Evolutionary conservation across 257 asterid species (phyloP), one percentile per base, ranked within the genome.

Genomic region (Primulina eburnea): DNA sequence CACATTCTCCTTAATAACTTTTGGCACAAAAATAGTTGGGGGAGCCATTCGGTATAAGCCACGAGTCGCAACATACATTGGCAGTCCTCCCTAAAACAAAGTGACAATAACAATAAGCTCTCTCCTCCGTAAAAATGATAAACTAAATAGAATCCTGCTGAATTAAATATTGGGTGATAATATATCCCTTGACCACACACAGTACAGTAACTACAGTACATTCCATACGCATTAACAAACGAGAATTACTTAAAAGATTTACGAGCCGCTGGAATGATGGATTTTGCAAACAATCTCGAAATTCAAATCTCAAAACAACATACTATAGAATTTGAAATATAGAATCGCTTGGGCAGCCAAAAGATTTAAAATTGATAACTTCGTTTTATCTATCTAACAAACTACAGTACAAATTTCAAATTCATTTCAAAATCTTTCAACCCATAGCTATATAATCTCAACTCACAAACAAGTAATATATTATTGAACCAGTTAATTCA

Each of bases 31-130:
- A 76, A 94, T 78, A 18, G 88, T 89, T 7, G 99, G 99, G 20
- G 97, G 91, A 8, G 78, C 77, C 97, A 91, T 86, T 74, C 86
- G 75, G 72, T 91, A 89, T 64, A 91, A 80, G 53, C 96, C 95
- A 56, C 99, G 97, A 0, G 97, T 89, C 0, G 97, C 97, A 79
- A 94, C 99, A 71, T 28, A 91, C 97, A 94, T 91, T 8, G 99
- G 99, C 29, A 94, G 74, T 37, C 99, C 95, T 72, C 96, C 99
- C 97, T 90, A n/a, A 52, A 24, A 33, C 20, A 75, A 37, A 20
- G 65, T 26, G 35, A 29, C 20, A 62, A 20, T 30, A 69, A 6
- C 61, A 65, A 38, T 20, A 40, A n/a, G n/a, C 37, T 43, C 9
- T 37, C 58, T 10, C 47, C 18, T 16, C 2, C 56, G 2, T 43